Conservation (phyloP, 176 grass and related monocot species). For the Eragrostis nindensis region DNA sequence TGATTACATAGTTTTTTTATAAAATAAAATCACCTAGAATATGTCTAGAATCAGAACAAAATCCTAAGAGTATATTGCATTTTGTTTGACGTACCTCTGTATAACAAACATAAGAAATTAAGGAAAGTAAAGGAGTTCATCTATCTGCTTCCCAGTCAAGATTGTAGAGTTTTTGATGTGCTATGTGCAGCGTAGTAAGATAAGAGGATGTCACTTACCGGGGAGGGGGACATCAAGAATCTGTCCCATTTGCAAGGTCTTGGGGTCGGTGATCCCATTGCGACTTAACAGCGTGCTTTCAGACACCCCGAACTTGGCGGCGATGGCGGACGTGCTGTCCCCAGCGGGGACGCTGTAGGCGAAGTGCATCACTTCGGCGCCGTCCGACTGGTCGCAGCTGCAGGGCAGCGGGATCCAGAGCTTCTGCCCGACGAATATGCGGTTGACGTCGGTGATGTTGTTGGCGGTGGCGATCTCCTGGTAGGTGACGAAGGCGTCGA, state of each 20-base stretch:
- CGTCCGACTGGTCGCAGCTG: constrained; percentile 72
- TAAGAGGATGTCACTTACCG: constrained; percentile 32
- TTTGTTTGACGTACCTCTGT: background rate
- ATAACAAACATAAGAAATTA: background rate
- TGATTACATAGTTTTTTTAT: background rate
- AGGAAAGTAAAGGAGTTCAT: background rate
- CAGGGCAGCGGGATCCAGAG: constrained; percentile 82
- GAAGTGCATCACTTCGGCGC: constrained; percentile 52
- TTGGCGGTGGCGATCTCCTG: constrained; percentile 69
- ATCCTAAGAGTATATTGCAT: background rate
- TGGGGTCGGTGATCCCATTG: constrained; percentile 58
- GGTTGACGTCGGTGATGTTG: constrained; percentile 29
- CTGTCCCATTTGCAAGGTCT: constrained; percentile 1
- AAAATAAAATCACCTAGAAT: background rate
- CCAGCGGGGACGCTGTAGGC: constrained; percentile 54
- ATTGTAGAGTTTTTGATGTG: background rate
- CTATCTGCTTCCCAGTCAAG: background rate
- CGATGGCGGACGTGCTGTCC: constrained; percentile 42
- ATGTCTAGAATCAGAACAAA: background rate
- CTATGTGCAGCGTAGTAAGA: too few relatives aligned
- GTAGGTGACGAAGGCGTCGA: constrained; percentile 55
- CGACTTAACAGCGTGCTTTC: constrained; percentile 49
- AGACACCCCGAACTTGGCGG: constrained; percentile 48
- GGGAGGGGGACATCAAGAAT: constrained; percentile 80
- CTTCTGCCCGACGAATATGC: constrained; percentile 9